Evolutionary conservation across 192 early-diverging fungal species (phyloP), one percentile per base, ranked within the genome.

Genomic region (Coemansia sp.): DNA sequence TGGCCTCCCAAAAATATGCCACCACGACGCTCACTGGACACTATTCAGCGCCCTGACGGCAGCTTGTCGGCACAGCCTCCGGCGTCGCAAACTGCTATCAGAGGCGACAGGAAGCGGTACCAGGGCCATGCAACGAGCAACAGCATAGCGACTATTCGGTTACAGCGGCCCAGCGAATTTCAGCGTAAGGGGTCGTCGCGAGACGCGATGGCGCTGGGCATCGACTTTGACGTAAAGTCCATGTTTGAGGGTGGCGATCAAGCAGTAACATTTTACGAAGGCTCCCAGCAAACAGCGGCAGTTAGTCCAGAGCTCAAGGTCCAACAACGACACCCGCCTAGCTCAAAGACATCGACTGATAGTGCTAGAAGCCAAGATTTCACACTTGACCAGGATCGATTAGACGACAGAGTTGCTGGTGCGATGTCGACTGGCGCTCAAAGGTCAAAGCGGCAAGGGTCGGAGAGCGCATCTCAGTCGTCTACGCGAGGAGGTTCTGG

Each of bases 111-210:
- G 20, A 44, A 55, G 24, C 48, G 71, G 31, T 66, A 68, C 8
- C 53, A 42, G 42, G 77, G 69, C 56, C 82, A 70, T 65, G 62
- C 65, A 64, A 64, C 64, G 55, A 80, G 67, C 69, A 76, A 27
- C 61, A 79, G 74, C 72, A 69, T 68, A 53, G 84, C 61, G 46
- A 85, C 69, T 60, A 85, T 69, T 74, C 85, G 75, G 68, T 70
- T 69, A 77, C 86, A 65, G 83, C 86, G 64, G 61, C 84, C 69
- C 53, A 72, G 31, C 68, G 79, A 75, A 74, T 72, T 73, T 63
- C 67, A 44, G 82, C 82, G 62, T 45, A 86, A 68, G 76, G 75
- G 75, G 2, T 82, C 79, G 36, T 73, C 75, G 32, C 67, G 79
- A 22, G 79, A 82, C 34, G 79, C 79, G 2, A 71, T 82, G 42